Percentiles rank a stretch among this genome's conserved stretches.
phyloP scores from a whole-genome alignment of 2,329 filamentous ascomycete genomes.

The Ciborinia camelliae region DNA sequence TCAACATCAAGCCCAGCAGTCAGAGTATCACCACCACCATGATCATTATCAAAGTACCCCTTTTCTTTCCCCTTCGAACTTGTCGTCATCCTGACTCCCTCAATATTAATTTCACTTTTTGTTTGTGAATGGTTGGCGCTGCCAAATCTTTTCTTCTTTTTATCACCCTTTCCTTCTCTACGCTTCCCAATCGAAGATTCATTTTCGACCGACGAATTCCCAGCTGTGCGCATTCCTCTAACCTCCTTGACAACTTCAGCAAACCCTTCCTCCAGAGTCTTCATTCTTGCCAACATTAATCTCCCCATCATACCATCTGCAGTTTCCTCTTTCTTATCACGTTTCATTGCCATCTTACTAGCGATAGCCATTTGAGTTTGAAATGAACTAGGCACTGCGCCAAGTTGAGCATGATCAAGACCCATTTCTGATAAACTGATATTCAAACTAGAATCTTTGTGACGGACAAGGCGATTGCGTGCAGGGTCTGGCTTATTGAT shows the following conservation, averaged over 20 bases:
- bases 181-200: conserved; percentile 25
- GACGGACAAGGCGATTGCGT: conserved; percentile 28
- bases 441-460: conserved; percentile 60
- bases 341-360: conserved; percentile 52
- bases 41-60: conserved; percentile 9
- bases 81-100: background rate
- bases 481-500: conserved; percentile 37
- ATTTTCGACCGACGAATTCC: conserved; percentile 31
- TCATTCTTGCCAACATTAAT: conserved; percentile 85
- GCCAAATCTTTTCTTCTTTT: conserved; percentile 15
- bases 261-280: conserved; percentile 87
- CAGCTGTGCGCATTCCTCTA: conserved; percentile 33
- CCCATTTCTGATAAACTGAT: conserved; percentile 68
- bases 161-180: conserved; percentile 18
- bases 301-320: conserved; percentile 72
- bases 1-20: background rate
- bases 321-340: conserved; percentile 41
- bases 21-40: background rate
- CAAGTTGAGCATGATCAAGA: conserved; percentile 61
- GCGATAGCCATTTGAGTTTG: conserved; percentile 77
- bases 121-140: conserved; percentile 19
- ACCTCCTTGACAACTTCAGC: conserved; percentile 82
- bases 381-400: conserved; percentile 69
- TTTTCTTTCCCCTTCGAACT: conserved; percentile 9
- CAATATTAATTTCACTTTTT: conserved; percentile 26